Evolutionary conservation across 768 basidiomycete genomes (phyloP), one percentile per base, ranked within the genome.

Genomic region (Vishniacozyma victoriae): DNA sequence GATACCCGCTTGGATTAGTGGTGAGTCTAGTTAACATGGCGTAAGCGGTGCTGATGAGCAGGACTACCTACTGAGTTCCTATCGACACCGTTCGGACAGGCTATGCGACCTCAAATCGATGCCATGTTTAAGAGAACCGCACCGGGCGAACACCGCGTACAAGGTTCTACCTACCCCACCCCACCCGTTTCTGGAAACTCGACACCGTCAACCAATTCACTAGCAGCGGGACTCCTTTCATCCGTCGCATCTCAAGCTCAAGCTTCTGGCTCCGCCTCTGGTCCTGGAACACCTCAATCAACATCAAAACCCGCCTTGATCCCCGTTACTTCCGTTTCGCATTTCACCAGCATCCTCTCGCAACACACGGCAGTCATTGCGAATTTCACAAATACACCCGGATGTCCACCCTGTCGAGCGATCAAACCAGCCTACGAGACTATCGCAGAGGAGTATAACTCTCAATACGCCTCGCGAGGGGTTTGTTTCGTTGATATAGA

Each of bases 101-200:
- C 85, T 0, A 78, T 96, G 38, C 82, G 86, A 0, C 91, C 92
- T 1, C 90, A 85, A 35, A 95, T 97, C 42, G 91, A 96, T 64
- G 76, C 80, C 39, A 90, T 93, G 89, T 95, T 81, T 72, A 75
- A 79, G 19, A 77, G 81, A 19, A 81, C 84, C 2, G 55, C 74
- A 0, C 73, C 81, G 7, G 75, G 75, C 6, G 73, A 74, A 26
- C 64, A 77, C 19, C 38, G 64, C 55, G n/a, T 45, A 50, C 31
- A 48, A 6, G 54, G 54, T 5, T 31, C 52, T 1, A 35, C 57
- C 4, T 26, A 44, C 26, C 57, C 60, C 5, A 65, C 69, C 70
- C 64, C 72, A 1, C 57, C 70, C 11, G 40, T 57, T 20, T 60
- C 73, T 3, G 67, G 71, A 1, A 54, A 68, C 3, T 48, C 72